Conservation (phyloP, 2,329 filamentous ascomycete species). For the Pyrenochaeta sp. region DNA sequence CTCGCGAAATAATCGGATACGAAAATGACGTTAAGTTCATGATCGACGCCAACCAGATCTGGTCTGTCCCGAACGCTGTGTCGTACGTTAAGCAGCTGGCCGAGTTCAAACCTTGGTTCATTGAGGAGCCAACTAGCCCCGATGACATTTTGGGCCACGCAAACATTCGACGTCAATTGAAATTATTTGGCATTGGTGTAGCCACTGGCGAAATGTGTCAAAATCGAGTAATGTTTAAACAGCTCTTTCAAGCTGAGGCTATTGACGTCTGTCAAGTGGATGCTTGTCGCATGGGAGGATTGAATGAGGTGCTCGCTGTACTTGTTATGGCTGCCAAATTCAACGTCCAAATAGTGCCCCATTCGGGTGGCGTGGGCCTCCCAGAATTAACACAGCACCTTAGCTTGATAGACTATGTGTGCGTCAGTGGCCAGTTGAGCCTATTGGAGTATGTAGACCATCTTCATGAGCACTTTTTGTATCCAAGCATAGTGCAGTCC, state of each 20-base stretch:
- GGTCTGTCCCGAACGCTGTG: conserved; percentile 87
- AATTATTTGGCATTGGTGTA: conserved; percentile 76
- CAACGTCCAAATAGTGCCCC: conserved; percentile 82
- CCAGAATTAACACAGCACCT: conserved; percentile 92
- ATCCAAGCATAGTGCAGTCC: conserved; percentile 78
- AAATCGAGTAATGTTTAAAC: conserved; percentile 91
- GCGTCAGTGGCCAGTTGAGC: conserved; percentile 78
- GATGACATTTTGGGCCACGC: conserved; percentile 87
- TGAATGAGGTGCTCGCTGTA: conserved; percentile 88
- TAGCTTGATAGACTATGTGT: conserved; percentile 91
- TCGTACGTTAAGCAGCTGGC: conserved; percentile 80
- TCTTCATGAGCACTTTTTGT: conserved; percentile 86
- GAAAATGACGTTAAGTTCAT: conserved; percentile 81
- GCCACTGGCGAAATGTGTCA: conserved; percentile 94
- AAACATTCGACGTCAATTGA: conserved; percentile 78
- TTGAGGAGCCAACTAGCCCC: conserved; percentile 90
- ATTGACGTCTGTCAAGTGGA: conserved; percentile 89
- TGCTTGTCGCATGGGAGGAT: conserved; percentile 83
- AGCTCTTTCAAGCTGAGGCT: conserved; percentile 77
- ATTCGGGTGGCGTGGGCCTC: conserved; percentile 86
- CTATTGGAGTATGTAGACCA: conserved; percentile 91
- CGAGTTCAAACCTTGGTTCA: conserved; percentile 88
- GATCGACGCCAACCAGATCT: conserved; percentile 92
- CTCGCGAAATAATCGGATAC: conserved; percentile 79
- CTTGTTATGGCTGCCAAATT: conserved; percentile 83